A percentile compares a stretch with the other conserved stretches of the same genome.
Evolutionary conservation across 805 yeast species (phyloP).

Genomic region (Saccharomyces jurei): DNA sequence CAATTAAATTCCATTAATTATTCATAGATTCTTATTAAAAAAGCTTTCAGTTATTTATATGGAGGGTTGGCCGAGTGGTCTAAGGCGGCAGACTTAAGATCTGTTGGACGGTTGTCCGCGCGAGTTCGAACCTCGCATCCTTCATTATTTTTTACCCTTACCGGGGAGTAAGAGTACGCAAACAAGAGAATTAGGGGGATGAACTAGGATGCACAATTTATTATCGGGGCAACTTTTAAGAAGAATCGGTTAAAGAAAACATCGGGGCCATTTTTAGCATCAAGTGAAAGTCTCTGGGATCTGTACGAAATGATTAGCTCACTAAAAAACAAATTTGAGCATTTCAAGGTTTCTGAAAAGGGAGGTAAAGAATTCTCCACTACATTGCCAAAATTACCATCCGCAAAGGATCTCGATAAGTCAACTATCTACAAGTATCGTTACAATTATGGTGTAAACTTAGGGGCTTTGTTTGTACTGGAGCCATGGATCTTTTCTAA

Average conservation of each 20-base stretch:
- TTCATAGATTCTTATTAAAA: too few species aligned
- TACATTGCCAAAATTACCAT: background rate
- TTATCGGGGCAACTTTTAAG: background rate
- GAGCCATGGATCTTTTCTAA: constrained; percentile 58
- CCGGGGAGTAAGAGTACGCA: too few species aligned
- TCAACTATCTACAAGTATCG: constrained; percentile 51
- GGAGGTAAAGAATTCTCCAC: background rate
- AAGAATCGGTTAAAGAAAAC: background rate
- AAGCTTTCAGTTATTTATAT: background rate
- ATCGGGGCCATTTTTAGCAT: background rate
- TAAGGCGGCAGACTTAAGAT: constrained; percentile 31
- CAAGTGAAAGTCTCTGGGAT: background rate
- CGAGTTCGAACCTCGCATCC: constrained; percentile 28
- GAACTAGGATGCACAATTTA: background rate
- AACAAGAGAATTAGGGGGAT: background rate
- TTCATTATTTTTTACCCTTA: constrained; percentile 16
- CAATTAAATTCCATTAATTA: too few species aligned
- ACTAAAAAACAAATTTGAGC: background rate
- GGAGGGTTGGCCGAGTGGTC: constrained; percentile 32
- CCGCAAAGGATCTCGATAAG: constrained; percentile 13
- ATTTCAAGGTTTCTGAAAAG: background rate
- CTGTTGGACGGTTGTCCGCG: constrained; percentile 30
- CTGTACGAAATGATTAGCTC: background rate
- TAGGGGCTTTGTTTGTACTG: constrained; percentile 72
- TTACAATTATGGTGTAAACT: constrained; percentile 72